Evolutionary conservation across 2,329 filamentous ascomycete genomes (phyloP), one percentile per base, ranked within the genome.

Genomic region (Pseudogymnoascus sp.): DNA sequence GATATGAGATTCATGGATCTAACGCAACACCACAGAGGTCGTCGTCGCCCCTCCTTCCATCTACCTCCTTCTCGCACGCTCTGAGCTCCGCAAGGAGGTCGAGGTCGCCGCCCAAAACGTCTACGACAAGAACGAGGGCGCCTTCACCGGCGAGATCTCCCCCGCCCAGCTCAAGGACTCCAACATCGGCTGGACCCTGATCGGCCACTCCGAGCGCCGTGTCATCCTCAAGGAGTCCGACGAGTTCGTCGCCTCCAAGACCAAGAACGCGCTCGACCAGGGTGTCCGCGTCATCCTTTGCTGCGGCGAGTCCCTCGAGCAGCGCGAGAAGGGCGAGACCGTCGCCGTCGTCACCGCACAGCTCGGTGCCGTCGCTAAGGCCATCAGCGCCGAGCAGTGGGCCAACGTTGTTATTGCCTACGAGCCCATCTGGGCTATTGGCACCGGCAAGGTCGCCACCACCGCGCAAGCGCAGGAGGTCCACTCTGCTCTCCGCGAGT

Each of bases 361-460:
- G 83, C 85, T 99, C 72, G 84, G 86, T 68, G 92, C 92, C 68
- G 90, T 93, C 68, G 85, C 85, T 63, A 88, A 92, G 76, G 78
- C 80, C 72, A 74, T 81, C 66, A 74, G 70, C 69, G 82, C 89
- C 81, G 80, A 91, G 74, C 90, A 96, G 81, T 99, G 95, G 95
- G 85, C 82, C 74, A 95, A 95, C 82, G 85, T 99, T 68, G 95
- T 99, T 76, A 85, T 99, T 73, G 95, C 95, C 74, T 99, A 99
- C 80, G 95, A 99, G 85, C 95, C 95, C 74, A 96, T 99, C 83
- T 99, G 95, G 93, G 92, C 86, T 76, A 89, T 87, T 71, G 93
- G 93, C 71, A 97, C 95, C 69, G 95, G 95, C 78, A 96, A 95
- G 82, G 91, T 96, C 69, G 91, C 91, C 71, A 89, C 88, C 67